These are phyloP conservation scores for Phytophthora macrochlamydospora DNA, from an alignment of 352 stramenopile genomes.

Conservation along the genomic window DNA sequence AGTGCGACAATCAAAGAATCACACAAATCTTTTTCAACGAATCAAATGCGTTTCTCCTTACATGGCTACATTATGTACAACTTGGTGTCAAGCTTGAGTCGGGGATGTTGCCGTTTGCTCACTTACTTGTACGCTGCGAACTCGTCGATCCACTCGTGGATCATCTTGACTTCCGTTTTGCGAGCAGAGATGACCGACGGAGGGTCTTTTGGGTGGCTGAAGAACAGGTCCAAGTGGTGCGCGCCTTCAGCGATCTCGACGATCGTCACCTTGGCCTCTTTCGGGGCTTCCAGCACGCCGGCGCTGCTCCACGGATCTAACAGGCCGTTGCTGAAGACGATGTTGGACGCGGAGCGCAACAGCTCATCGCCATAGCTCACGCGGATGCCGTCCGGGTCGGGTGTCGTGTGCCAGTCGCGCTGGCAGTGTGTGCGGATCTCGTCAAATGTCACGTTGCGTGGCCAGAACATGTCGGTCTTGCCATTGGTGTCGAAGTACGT, in stretches of 20 bases:
- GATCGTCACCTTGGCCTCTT: slow-evolving; percentile 63
- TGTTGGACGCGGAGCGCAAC: slow-evolving; percentile 86
- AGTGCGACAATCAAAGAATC: neutral
- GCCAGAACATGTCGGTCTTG: slow-evolving; percentile 93
- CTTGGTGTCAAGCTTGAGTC: too few species aligned
- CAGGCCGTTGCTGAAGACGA: slow-evolving; percentile 95
- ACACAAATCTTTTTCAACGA: neutral
- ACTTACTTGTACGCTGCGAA: slow-evolving; percentile 47
- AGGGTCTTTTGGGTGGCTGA: slow-evolving; percentile 88
- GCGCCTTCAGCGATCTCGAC: slow-evolving; percentile 80
- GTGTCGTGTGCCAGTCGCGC: slow-evolving; percentile 62
- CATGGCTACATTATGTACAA: slow-evolving; percentile 9
- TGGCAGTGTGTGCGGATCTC: slow-evolving; percentile 70
- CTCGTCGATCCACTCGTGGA: slow-evolving; percentile 86
- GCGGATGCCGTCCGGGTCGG: slow-evolving; percentile 77
- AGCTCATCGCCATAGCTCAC: slow-evolving; percentile 73
- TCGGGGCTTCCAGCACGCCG: slow-evolving; percentile 73
- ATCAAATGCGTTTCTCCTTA: neutral
- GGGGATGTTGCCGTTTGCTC: neutral
- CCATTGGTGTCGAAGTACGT: slow-evolving; percentile 91
- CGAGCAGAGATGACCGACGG: slow-evolving; percentile 73
- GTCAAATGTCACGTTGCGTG: slow-evolving; percentile 61
- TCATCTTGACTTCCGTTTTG: slow-evolving; percentile 76
- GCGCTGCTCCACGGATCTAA: slow-evolving; percentile 93
- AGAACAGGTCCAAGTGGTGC: slow-evolving; percentile 94